Percentiles rank a stretch among this genome's conserved stretches.
Conservation (phyloP, 2,329 filamentous ascomycete species). For the Clarireedia paspali region DNA sequence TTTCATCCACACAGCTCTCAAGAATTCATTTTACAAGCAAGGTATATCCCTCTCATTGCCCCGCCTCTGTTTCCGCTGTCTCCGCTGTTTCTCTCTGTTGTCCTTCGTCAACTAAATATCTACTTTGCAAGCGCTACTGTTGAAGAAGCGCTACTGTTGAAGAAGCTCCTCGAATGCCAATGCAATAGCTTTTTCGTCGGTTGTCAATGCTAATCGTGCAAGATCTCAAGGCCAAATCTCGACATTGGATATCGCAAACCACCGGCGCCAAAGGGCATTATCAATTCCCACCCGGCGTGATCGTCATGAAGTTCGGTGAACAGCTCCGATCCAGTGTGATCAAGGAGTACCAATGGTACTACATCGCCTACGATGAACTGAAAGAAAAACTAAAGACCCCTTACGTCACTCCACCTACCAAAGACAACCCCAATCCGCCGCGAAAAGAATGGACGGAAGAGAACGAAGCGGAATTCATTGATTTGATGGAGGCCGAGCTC, state of each 20-base stretch:
- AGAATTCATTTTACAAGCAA: no score
- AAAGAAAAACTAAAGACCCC: conserved; percentile 78
- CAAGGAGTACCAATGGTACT: conserved; percentile 96
- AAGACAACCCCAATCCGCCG: conserved; percentile 38
- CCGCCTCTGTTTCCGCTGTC: no score
- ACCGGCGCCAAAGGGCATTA: conserved; percentile 12
- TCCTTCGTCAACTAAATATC: no score
- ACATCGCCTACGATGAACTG: conserved; percentile 93
- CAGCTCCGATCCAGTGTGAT: conserved; percentile 94
- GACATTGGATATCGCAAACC: conserved; percentile 14
- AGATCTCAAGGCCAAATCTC: conserved; percentile 19
- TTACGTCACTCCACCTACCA: conserved; percentile 45
- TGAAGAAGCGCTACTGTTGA: no score
- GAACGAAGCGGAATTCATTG: conserved; percentile 83
- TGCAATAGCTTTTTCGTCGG: background rate
- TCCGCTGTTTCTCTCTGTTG: no score
- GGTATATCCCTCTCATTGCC: no score
- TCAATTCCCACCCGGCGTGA: conserved; percentile 37
- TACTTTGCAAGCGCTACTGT: no score
- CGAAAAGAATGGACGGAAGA: conserved; percentile 77
- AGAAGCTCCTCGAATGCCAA: no score
- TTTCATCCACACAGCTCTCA: no score
- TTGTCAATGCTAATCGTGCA: conserved; percentile 23
- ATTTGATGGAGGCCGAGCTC: conserved; percentile 79
- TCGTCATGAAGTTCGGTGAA: conserved; percentile 83